Evolutionary conservation across 2,329 filamentous ascomycete genomes (phyloP).

Genomic region (Botrytis cinerea): DNA sequence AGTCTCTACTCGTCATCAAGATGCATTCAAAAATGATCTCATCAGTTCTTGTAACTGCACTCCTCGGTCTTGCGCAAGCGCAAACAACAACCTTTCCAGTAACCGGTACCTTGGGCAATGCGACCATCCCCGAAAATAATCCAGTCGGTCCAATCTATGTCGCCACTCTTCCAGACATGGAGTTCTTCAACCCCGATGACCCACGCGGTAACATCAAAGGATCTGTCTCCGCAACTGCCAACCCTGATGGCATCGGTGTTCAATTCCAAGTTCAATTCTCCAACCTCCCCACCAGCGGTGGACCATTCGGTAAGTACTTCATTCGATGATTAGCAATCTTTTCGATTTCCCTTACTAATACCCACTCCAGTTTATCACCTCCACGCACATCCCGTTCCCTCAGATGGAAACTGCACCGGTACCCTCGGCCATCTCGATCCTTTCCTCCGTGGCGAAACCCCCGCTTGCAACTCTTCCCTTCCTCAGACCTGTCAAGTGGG

Average conservation of each 20-base stretch:
- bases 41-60: constrained; percentile 8
- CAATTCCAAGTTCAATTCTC: constrained; percentile 56
- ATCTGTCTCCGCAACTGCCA: constrained; percentile 50
- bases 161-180: constrained; percentile 53
- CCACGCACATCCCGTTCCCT: constrained; percentile 64
- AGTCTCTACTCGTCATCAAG: not conserved
- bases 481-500: constrained; percentile 73
- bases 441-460: constrained; percentile 57
- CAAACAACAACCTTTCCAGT: constrained; percentile 32
- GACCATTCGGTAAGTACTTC: constrained; percentile 58
- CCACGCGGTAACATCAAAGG: constrained; percentile 58
- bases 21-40: constrained; percentile 21
- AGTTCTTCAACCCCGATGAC: constrained; percentile 50
- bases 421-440: constrained; percentile 73
- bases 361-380: constrained; percentile 65
- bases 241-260: constrained; percentile 55
- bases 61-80: constrained; percentile 28
- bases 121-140: constrained; percentile 57
- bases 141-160: constrained; percentile 55
- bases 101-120: constrained; percentile 48
- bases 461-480: constrained; percentile 57
- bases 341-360: constrained; percentile 23
- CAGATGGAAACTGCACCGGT: constrained; percentile 68
- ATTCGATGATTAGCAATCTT: too few species aligned
- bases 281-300: constrained; percentile 58